These are phyloP conservation scores for Agaricales sp. DNA, from an alignment of 1,284 basidiomycete genomes.

Conservation along the genomic window DNA sequence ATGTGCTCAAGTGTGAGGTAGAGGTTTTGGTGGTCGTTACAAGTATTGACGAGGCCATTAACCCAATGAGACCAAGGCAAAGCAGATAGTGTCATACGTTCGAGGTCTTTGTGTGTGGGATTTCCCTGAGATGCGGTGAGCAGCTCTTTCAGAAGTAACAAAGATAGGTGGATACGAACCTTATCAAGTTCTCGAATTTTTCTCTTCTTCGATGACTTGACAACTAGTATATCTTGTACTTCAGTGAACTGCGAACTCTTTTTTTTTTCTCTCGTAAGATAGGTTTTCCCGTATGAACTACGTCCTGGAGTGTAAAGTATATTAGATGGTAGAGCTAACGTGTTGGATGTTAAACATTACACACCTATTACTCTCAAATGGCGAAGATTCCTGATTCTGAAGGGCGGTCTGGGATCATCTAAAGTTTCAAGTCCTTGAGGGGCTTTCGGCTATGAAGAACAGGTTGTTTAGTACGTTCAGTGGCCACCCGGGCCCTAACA, in stretches of 20 bases:
- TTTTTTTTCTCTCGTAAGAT: too few relatives aligned
- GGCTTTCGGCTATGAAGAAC: not conserved
- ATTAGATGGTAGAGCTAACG: too few relatives aligned
- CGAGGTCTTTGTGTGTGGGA: constrained; percentile 22
- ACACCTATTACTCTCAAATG: constrained; percentile 7
- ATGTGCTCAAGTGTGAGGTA: constrained; percentile 41
- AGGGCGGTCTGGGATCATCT: not conserved
- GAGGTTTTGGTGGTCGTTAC: constrained; percentile 33
- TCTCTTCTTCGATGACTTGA: constrained; percentile 31
- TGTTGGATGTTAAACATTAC: too few relatives aligned
- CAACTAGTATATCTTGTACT: too few relatives aligned
- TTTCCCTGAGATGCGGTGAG: constrained; percentile 12
- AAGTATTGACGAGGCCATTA: constrained; percentile 29
- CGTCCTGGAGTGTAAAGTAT: too few relatives aligned
- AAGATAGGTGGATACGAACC: constrained; percentile 14
- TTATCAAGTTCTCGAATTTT: constrained; percentile 18
- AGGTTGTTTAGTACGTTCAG: too few relatives aligned
- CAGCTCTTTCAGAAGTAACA: constrained; percentile 3
- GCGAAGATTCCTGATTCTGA: not conserved
- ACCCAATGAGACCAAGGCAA: constrained; percentile 46
- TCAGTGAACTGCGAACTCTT: too few relatives aligned
- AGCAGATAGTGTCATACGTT: constrained; percentile 26
- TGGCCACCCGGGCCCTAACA: too few relatives aligned
- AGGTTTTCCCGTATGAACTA: too few relatives aligned
- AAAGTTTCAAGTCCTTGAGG: not conserved